These are phyloP conservation scores for Phytophthora capsici DNA, from an alignment of 352 stramenopile genomes.

Conservation along the genomic window DNA sequence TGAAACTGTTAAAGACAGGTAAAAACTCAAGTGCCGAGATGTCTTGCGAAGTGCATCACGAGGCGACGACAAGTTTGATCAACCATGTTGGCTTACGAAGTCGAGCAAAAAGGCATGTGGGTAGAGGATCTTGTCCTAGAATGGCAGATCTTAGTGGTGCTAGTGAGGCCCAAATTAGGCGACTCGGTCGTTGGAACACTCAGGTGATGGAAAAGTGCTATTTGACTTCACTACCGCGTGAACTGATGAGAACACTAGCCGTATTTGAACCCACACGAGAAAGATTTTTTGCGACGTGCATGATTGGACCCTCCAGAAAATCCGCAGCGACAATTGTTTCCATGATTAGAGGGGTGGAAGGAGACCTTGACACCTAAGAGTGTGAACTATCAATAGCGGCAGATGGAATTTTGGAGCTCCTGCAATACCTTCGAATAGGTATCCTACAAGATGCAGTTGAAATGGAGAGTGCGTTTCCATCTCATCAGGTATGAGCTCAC, in stretches of 20 bases:
- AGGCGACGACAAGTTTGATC: background rate
- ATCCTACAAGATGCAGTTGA: background rate
- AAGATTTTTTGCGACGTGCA: background rate
- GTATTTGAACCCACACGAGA: conserved; percentile 4
- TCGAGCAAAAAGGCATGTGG: background rate
- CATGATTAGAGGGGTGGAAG: background rate
- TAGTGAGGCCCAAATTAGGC: background rate
- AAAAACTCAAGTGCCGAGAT: background rate
- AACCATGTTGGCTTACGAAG: background rate
- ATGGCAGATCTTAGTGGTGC: background rate
- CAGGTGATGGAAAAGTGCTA: background rate
- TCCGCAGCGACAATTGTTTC: background rate
- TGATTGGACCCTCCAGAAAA: background rate
- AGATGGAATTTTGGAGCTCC: background rate
- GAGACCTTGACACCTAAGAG: background rate
- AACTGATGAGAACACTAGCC: conserved; percentile 14
- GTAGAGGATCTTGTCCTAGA: background rate
- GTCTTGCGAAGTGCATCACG: background rate
- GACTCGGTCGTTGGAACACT: background rate
- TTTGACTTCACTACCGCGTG: conserved; percentile 4
- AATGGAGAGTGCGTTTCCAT: background rate
- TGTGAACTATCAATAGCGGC: background rate
- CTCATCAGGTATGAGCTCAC: background rate
- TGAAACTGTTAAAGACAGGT: background rate
- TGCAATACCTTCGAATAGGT: conserved; percentile 1